Conservation (phyloP, 345 rosid genomes). For the Theobroma cacao region DNA sequence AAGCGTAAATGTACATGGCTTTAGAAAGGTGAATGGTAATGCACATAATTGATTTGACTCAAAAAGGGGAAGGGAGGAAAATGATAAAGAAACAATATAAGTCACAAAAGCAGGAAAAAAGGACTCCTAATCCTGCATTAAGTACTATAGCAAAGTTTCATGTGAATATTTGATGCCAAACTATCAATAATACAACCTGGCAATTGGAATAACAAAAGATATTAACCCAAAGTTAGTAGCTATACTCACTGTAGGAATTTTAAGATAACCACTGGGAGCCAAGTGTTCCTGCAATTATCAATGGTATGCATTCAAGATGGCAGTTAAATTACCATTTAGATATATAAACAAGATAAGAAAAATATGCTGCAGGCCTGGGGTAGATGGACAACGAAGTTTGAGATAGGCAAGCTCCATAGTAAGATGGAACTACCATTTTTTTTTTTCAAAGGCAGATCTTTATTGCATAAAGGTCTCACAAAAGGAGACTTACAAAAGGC, state of each 20-base stretch:
- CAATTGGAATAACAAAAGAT: neutral
- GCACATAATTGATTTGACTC: neutral
- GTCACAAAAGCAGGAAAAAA: neutral
- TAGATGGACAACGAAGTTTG: neutral
- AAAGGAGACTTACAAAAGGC: too few species aligned
- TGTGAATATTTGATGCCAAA: neutral
- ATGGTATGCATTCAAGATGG: conserved; percentile 2
- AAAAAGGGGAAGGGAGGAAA: neutral
- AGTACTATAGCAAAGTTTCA: neutral
- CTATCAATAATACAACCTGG: neutral
- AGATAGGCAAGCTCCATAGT: neutral
- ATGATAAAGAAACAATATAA: neutral
- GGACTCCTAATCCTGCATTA: neutral
- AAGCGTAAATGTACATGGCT: neutral
- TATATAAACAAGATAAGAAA: neutral
- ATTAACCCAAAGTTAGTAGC: neutral
- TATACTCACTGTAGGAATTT: conserved; percentile 77
- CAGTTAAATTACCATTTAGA: neutral
- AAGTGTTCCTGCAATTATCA: conserved; percentile 76
- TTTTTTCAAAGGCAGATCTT: too few species aligned
- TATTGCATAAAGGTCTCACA: too few species aligned
- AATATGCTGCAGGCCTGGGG: neutral
- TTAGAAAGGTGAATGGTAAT: neutral
- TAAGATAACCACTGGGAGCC: conserved; percentile 76
- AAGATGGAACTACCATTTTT: neutral